A percentile compares a stretch with the other conserved stretches of the same genome.
Evolutionary conservation across 1,284 basidiomycete species (phyloP).

Genomic region (Ceratobasidium sp.): DNA sequence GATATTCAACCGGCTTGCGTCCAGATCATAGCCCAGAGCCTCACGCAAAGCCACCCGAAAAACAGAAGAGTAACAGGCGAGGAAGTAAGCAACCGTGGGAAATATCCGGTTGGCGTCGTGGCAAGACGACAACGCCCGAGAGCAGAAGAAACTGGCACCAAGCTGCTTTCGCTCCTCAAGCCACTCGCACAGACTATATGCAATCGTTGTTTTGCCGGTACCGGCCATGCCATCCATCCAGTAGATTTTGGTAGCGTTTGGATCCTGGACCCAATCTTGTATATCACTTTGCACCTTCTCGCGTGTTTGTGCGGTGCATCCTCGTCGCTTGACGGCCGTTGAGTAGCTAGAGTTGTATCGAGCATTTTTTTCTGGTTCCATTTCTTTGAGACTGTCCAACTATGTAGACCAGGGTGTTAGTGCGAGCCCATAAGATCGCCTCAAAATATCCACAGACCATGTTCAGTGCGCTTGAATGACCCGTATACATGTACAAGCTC

Average conservation of each 20-base stretch:
- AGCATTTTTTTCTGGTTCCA: background rate
- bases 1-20: background rate
- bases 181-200: slow-evolving; percentile 42
- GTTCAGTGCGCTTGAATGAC: no score
- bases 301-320: background rate
- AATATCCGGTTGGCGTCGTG: slow-evolving; percentile 11
- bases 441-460: no score
- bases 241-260: slow-evolving; percentile 37
- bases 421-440: no score
- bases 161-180: slow-evolving; percentile 38
- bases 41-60: background rate
- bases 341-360: background rate
- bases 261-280: slow-evolving; percentile 30
- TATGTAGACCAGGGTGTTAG: no score
- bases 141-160: slow-evolving; percentile 47
- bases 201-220: slow-evolving; percentile 44
- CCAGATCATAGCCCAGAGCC: background rate
- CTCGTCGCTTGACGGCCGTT: background rate
- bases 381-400: no score
- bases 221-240: slow-evolving; percentile 45
- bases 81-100: slow-evolving; percentile 29
- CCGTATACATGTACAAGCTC: no score
- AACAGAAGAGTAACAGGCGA: slow-evolving; percentile 3
- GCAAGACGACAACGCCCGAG: slow-evolving; percentile 38
- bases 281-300: slow-evolving; percentile 19